These are phyloP conservation scores for Zarea fungicola DNA, from an alignment of 2,329 filamentous ascomycete species.

Conservation along the genomic window DNA sequence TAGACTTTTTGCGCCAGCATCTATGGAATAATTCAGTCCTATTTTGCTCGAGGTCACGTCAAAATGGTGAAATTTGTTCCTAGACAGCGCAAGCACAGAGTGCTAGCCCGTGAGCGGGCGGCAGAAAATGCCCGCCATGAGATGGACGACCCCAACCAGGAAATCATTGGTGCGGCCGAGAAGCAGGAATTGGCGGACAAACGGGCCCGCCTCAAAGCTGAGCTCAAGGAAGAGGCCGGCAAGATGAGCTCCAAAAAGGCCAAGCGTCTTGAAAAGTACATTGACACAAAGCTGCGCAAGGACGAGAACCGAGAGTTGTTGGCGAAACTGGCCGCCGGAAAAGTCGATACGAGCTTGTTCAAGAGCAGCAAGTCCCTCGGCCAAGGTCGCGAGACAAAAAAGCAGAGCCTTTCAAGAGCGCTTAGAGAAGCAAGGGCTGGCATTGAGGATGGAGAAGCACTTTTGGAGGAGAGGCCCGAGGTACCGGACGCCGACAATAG, in stretches of 20 bases:
- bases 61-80: conserved; percentile 56
- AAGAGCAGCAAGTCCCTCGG: conserved; percentile 74
- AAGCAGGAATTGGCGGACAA: conserved; percentile 47
- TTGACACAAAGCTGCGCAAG: conserved; percentile 87
- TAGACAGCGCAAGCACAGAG: conserved; percentile 63
- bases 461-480: conserved; percentile 41
- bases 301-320: conserved; percentile 85
- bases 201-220: conserved; percentile 50
- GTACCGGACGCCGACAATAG: conserved; percentile 26
- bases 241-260: conserved; percentile 62
- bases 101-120: conserved; percentile 57
- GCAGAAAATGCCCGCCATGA: conserved; percentile 37
- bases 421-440: conserved; percentile 62
- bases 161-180: conserved; percentile 37
- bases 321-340: conserved; percentile 72
- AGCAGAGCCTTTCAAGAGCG: conserved; percentile 59
- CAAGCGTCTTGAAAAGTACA: conserved; percentile 63
- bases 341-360: conserved; percentile 77
- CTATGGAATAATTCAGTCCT: not conserved
- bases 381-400: conserved; percentile 64
- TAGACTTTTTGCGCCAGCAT: not conserved
- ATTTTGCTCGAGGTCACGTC: not conserved
- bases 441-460: conserved; percentile 47
- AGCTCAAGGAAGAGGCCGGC: conserved; percentile 44
- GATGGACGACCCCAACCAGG: conserved; percentile 32